Percentiles rank a stretch among this genome's conserved stretches.
phyloP scores from a whole-genome alignment of 2,329 filamentous ascomycete species.

The Pseudogymnoascus sp. region DNA sequence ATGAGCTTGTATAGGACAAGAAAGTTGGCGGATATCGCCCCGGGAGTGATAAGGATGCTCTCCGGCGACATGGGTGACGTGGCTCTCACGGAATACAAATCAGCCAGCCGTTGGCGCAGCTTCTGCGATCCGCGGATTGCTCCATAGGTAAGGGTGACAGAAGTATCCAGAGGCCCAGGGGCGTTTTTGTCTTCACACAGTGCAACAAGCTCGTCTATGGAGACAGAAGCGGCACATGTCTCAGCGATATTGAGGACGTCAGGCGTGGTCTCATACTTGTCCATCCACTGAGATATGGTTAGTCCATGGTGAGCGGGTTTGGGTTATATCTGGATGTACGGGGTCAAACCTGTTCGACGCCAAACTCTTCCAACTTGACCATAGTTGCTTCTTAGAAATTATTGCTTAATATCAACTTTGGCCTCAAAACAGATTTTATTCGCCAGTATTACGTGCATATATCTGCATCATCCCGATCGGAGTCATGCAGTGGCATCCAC shows the following conservation, averaged over 20 bases:
- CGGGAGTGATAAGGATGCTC: constrained; percentile 68
- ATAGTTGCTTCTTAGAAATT: constrained; percentile 21
- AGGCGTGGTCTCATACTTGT: constrained; percentile 49
- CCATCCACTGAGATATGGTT: constrained; percentile 48
- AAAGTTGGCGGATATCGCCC: constrained; percentile 80
- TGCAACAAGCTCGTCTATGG: constrained; percentile 56
- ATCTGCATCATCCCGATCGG: background rate
- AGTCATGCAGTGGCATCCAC: background rate
- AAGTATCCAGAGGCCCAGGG: constrained; percentile 40
- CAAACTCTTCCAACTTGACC: constrained; percentile 36
- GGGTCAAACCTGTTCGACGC: constrained; percentile 14
- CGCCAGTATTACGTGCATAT: background rate
- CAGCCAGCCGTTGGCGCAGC: constrained; percentile 57
- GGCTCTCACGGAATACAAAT: constrained; percentile 53
- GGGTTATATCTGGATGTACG: background rate
- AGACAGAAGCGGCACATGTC: constrained; percentile 70
- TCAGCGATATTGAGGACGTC: constrained; percentile 66
- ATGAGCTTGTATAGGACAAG: constrained; percentile 68
- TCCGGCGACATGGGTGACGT: constrained; percentile 43
- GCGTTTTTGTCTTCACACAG: constrained; percentile 49
- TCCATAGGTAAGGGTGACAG: constrained; percentile 62
- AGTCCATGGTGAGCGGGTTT: background rate
- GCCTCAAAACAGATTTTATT: background rate
- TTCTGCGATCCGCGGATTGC: constrained; percentile 60
- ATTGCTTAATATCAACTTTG: background rate